Evolutionary conservation across 352 stramenopile species (phyloP), one percentile per base, ranked within the genome.

Genomic region (Elongisporangium prolatum): DNA sequence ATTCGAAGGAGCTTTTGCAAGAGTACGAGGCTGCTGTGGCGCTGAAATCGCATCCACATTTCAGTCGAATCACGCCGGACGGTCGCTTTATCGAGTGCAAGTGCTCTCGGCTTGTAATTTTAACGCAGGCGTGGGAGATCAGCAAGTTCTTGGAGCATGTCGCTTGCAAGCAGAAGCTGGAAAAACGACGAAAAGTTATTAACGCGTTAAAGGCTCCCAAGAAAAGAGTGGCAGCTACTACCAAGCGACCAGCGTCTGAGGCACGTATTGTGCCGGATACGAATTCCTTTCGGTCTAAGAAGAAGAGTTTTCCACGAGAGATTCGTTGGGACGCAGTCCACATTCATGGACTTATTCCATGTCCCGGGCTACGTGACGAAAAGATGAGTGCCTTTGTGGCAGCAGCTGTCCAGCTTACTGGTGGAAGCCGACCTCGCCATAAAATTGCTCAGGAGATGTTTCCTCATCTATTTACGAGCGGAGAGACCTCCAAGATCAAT

Each of bases 361-460:
- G 84, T 48, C 84, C 84, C 16, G 81, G 84, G 6, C 48, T 93
- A 8, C 74, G 84, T 21, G 76, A 84, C 22, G 68, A 84, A 21
- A 80, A 71, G 14, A 75, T 89, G 62, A 60, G 57, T 4, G 60
- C 64, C 8, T 88, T 89, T 57, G 81, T 89, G n/a, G 67, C 63
- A 2, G 65, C 69, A 0, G 72, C 81, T 8, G 66, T 84, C 25
- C 81, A 91, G 50, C 56, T 89, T 11, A 91, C 80, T 20, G 84
- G 84, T 52, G 84, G 84, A 17, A 74, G 69, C 21, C 69, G 84
- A 1, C 74, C 84, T 18, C 75, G 78, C 9, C 68, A 86, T 48
- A 83, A 80, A 52, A 82, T 93, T 21, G 81, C 78, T 0, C 70
- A 84, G 50, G 80, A 91, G n/a, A 52, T 91, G 20, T 91, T 89